Conservation (phyloP, 768 basidiomycete genomes). For the Lanmaoa pseudosensibilis region DNA sequence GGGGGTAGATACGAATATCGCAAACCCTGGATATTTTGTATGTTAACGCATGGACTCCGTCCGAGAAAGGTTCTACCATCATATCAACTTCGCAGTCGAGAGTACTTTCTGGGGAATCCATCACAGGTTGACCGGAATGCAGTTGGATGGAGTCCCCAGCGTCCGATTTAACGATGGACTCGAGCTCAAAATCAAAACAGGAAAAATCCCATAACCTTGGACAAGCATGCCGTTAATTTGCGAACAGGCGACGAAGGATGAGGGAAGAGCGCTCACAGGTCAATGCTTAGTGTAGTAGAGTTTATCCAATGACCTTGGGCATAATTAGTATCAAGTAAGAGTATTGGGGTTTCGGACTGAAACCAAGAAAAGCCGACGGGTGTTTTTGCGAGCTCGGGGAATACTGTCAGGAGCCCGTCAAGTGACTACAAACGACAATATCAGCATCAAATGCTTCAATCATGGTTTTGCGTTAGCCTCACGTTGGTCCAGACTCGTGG, state of each 20-base stretch:
- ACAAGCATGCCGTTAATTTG: neutral
- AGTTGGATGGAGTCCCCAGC: neutral
- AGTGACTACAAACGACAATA: constrained; percentile 19
- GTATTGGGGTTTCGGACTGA: constrained; percentile 29
- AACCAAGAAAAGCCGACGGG: constrained; percentile 23
- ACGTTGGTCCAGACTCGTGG: constrained; percentile 33
- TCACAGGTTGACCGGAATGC: neutral
- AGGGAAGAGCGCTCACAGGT: constrained; percentile 19
- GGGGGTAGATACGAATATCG: neutral
- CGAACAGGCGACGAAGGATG: neutral
- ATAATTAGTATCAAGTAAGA: constrained; percentile 19
- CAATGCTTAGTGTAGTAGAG: constrained; percentile 18
- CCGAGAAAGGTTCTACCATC: constrained; percentile 16
- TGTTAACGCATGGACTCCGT: constrained; percentile 4
- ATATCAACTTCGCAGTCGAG: neutral
- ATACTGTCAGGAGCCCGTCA: constrained; percentile 18
- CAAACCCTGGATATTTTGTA: constrained; percentile 8
- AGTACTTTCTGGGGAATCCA: neutral
- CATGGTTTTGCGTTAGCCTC: constrained; percentile 6
- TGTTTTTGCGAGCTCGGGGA: constrained; percentile 27
- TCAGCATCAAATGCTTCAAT: neutral
- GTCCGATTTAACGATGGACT: neutral
- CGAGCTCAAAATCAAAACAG: constrained; percentile 23
- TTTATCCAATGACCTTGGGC: constrained; percentile 18
- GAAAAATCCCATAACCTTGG: constrained; percentile 27